A percentile compares a stretch with the other conserved stretches of the same genome.
Conservation (phyloP, 805 yeast species). For the Pichia heedii region DNA sequence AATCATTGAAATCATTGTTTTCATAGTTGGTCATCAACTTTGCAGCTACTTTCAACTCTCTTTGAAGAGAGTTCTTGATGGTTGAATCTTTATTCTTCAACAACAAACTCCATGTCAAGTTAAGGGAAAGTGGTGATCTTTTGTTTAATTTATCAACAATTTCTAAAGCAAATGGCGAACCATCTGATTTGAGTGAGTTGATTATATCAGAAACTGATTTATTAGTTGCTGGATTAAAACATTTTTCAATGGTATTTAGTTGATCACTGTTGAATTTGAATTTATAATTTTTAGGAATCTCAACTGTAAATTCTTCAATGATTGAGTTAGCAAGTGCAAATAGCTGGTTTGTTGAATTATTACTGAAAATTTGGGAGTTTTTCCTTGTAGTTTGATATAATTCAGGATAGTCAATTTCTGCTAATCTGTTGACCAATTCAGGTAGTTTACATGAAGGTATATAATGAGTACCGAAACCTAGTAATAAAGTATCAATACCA, state of each 20-base stretch:
- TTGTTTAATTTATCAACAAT: conserved; percentile 47
- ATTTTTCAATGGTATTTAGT: conserved; percentile 54
- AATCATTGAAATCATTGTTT: conserved; percentile 39
- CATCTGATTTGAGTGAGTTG: conserved; percentile 41
- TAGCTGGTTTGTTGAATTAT: conserved; percentile 26
- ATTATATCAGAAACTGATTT: conserved; percentile 46
- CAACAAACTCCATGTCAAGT: conserved; percentile 61
- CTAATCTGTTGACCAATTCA: conserved; percentile 55
- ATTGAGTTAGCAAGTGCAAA: conserved; percentile 57
- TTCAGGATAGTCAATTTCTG: conserved; percentile 38
- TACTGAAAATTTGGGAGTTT: conserved; percentile 12
- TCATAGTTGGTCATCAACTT: conserved; percentile 54
- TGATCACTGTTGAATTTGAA: conserved; percentile 50
- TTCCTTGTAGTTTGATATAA: conserved; percentile 13
- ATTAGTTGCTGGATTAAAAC: conserved; percentile 43
- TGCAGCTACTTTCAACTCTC: conserved; percentile 70
- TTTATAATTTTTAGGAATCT: conserved; percentile 52
- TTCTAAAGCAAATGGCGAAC: conserved; percentile 55
- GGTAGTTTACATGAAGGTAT: conserved; percentile 58
- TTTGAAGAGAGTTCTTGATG: conserved; percentile 56
- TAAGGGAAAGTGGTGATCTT: conserved; percentile 74
- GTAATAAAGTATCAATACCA: conserved; percentile 73
- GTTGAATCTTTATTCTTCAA: conserved; percentile 50
- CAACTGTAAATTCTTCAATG: conserved; percentile 70
- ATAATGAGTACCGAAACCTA: conserved; percentile 88